Evolutionary conservation across 176 grass and related monocot species (phyloP).

Genomic region (Typha latifolia): DNA sequence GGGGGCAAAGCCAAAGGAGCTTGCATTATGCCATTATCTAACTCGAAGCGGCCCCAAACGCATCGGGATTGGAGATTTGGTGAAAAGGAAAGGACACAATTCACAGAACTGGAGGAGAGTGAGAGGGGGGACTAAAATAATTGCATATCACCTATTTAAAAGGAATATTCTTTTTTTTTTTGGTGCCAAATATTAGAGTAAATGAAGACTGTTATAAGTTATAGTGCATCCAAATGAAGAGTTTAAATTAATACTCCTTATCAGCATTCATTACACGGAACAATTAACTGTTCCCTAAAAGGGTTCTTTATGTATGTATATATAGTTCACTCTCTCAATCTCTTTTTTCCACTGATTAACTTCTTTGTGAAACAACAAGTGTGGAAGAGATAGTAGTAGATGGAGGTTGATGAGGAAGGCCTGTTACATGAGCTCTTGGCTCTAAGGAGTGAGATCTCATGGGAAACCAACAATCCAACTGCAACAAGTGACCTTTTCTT

Average conservation of each 20-base stretch:
- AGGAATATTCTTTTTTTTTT: too few species aligned
- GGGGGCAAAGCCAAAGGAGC: too few species aligned
- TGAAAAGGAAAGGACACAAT: neutral
- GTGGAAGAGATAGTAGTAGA: neutral
- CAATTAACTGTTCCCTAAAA: neutral
- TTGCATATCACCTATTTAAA: too few species aligned
- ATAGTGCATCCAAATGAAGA: neutral
- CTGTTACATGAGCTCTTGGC: slow-evolving; percentile 80
- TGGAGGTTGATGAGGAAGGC: slow-evolving; percentile 69
- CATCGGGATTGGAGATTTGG: neutral
- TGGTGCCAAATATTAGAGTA: neutral
- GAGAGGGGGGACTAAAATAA: too few species aligned
- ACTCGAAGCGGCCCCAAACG: too few species aligned
- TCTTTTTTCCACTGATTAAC: neutral
- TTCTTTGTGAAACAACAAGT: neutral
- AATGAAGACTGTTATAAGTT: neutral
- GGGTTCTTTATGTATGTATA: neutral
- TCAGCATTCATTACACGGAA: neutral
- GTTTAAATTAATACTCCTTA: neutral
- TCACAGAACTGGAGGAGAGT: neutral
- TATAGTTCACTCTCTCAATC: neutral
- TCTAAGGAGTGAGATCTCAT: slow-evolving; percentile 34
- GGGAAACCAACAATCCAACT: slow-evolving; percentile 33
- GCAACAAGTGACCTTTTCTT: slow-evolving; percentile 57
- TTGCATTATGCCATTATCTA: too few species aligned